Evolutionary conservation across 148 eudicot species (phyloP).

Genomic region (Camellia granthamiana): DNA sequence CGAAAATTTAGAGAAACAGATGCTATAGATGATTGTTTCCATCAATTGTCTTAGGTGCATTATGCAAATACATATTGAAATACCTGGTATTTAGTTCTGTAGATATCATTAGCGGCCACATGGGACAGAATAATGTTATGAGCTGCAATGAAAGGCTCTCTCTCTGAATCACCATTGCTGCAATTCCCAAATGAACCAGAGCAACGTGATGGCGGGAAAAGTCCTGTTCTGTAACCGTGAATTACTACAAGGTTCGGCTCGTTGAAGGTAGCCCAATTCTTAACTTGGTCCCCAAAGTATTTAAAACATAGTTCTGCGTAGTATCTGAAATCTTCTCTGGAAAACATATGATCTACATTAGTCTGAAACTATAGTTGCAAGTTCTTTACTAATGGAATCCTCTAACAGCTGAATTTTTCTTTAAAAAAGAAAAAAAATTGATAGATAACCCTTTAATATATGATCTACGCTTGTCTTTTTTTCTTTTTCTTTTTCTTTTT

Average conservation of each 20-base stretch:
- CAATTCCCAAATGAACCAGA: constrained; percentile 62
- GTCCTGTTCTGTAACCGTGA: constrained; percentile 53
- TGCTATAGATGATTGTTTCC: neutral
- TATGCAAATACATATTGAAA: neutral
- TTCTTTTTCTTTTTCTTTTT: too few relatives aligned
- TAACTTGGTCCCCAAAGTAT: constrained; percentile 58
- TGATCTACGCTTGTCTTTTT: too few relatives aligned
- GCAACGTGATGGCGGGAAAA: constrained; percentile 62
- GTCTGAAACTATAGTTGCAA: neutral
- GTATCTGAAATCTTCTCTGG: constrained; percentile 60
- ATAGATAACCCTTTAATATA: too few relatives aligned
- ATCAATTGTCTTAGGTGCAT: neutral
- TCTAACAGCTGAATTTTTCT: too few relatives aligned
- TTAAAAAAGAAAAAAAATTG: too few relatives aligned
- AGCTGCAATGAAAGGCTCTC: constrained; percentile 67
- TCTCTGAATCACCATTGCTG: constrained; percentile 56
- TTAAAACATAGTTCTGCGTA: constrained; percentile 62
- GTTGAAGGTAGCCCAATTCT: constrained; percentile 64
- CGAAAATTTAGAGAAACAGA: neutral
- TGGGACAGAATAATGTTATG: constrained; percentile 71
- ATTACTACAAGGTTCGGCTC: constrained; percentile 55
- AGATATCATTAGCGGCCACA: constrained; percentile 48
- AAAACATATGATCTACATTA: neutral
- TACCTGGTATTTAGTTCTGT: constrained; percentile 65
- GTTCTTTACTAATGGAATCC: too few relatives aligned